Evolutionary conservation across 2,329 filamentous ascomycete genomes (phyloP).

Genomic region (Ascochyta lentis): DNA sequence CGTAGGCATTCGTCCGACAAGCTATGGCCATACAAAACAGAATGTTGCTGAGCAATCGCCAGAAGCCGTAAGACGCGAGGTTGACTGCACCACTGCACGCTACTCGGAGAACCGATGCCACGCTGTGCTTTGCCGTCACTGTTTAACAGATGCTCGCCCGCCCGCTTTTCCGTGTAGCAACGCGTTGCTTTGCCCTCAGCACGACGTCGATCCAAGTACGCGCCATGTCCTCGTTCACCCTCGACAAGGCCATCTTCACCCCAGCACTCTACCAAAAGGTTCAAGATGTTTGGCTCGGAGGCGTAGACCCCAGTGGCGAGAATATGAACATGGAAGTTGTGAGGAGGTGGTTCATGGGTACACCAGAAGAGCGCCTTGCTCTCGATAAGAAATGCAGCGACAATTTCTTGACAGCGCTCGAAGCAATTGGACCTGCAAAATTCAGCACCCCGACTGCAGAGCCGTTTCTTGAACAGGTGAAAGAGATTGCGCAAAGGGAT

Average conservation of each 20-base stretch:
- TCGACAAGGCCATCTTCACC: constrained; percentile 52
- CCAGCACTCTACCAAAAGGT: constrained; percentile 46
- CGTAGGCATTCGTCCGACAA: not conserved
- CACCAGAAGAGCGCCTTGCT: constrained; percentile 40
- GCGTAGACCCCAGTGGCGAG: constrained; percentile 35
- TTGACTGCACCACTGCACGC: constrained; percentile 3
- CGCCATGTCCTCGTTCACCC: constrained; percentile 41
- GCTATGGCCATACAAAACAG: constrained; percentile 1
- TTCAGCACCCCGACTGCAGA: constrained; percentile 41
- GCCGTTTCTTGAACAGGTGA: constrained; percentile 49
- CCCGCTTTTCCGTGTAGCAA: constrained; percentile 7
- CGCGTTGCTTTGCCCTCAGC: constrained; percentile 9
- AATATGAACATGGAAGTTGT: constrained; percentile 29
- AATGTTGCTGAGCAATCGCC: constrained; percentile 13
- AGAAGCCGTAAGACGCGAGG: constrained; percentile 12
- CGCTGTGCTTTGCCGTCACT: not conserved
- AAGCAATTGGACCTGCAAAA: constrained; percentile 46
- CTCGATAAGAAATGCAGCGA: constrained; percentile 49
- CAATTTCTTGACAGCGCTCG: constrained; percentile 45
- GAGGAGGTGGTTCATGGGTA: constrained; percentile 49
- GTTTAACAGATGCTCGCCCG: constrained; percentile 5
- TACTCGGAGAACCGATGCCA: not conserved
- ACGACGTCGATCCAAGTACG: constrained; percentile 17
- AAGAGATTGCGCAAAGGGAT: constrained; percentile 19
- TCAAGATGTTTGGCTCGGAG: constrained; percentile 50